These are phyloP conservation scores for Aciculosporium take DNA, from an alignment of 2,329 filamentous ascomycete species.

Conservation along the genomic window DNA sequence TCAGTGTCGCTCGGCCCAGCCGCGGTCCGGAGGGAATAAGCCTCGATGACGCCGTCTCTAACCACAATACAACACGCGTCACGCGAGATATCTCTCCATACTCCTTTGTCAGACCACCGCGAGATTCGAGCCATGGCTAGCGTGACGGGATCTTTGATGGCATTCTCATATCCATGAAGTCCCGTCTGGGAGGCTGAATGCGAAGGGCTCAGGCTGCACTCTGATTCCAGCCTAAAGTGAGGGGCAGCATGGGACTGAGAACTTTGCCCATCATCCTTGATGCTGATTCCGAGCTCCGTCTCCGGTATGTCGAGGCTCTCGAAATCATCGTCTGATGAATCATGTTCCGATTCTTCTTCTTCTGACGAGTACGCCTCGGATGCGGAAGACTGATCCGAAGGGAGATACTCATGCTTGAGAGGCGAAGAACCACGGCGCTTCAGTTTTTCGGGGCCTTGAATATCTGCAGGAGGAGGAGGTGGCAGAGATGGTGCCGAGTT, in stretches of 20 bases:
- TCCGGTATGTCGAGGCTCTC: slow-evolving; percentile 47
- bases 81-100: slow-evolving; percentile 43
- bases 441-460: slow-evolving; percentile 26
- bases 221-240: slow-evolving; percentile 31
- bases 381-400: slow-evolving; percentile 54
- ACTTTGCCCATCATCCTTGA: slow-evolving; percentile 22
- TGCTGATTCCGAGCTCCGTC: slow-evolving; percentile 44
- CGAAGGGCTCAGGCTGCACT: slow-evolving; percentile 59
- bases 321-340: slow-evolving; percentile 39
- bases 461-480: slow-evolving; percentile 22
- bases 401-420: slow-evolving; percentile 91
- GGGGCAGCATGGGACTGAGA: slow-evolving; percentile 17
- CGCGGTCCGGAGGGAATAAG: slow-evolving; percentile 28
- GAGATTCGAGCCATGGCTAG: slow-evolving; percentile 42
- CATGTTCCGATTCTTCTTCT: slow-evolving; percentile 33
- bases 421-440: slow-evolving; percentile 77
- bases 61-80: slow-evolving; percentile 41
- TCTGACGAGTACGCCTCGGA: slow-evolving; percentile 38
- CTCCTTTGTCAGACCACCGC: slow-evolving; percentile 46
- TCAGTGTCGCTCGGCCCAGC: slow-evolving; percentile 16
- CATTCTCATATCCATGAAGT: slow-evolving; percentile 32
- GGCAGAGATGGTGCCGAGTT: slow-evolving; percentile 11
- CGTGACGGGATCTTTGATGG: slow-evolving; percentile 26
- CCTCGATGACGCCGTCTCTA: slow-evolving; percentile 44
- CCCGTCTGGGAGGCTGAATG: slow-evolving; percentile 66